phyloP scores from a whole-genome alignment of 257 asterid species.

The Paraleonurus japonicus region DNA sequence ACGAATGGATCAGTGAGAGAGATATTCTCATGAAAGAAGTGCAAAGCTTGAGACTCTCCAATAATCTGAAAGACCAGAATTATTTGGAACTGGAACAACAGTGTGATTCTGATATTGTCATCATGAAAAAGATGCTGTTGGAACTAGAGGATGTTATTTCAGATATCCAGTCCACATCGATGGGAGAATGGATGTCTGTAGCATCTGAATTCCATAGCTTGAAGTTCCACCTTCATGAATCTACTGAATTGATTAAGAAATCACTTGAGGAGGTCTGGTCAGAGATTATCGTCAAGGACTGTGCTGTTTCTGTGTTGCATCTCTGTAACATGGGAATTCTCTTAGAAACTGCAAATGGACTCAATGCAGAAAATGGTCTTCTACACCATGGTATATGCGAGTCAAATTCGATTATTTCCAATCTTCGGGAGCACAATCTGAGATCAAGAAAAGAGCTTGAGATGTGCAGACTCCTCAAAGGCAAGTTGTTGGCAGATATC shows the following conservation, averaged over 20 bases:
- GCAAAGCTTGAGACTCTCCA: conserved; percentile 55
- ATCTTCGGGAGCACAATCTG: conserved; percentile 71
- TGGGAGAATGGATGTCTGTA: conserved; percentile 46
- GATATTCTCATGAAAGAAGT: conserved; percentile 47
- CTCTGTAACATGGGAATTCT: conserved; percentile 91
- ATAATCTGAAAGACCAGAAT: conserved; percentile 49
- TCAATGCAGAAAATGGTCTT: conserved; percentile 86
- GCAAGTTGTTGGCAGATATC: conserved; percentile 78
- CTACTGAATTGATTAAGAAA: conserved; percentile 52
- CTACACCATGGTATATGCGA: conserved; percentile 74
- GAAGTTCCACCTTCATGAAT: conserved; percentile 54
- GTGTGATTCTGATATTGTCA: conserved; percentile 48
- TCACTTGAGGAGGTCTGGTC: conserved; percentile 91
- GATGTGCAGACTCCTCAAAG: conserved; percentile 69
- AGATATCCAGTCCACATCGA: conserved; percentile 43
- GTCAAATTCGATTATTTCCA: conserved; percentile 64
- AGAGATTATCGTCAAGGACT: conserved; percentile 78
- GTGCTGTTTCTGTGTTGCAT: conserved; percentile 83
- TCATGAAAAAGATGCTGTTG: conserved; percentile 42
- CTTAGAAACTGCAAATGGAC: conserved; percentile 75
- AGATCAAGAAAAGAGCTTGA: conserved; percentile 78
- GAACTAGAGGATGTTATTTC: conserved; percentile 69
- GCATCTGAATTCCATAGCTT: conserved; percentile 47
- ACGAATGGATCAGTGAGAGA: conserved; percentile 39
- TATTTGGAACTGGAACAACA: conserved; percentile 46